Percentiles rank a stretch among this genome's conserved stretches.
Evolutionary conservation across 441 rosid genomes (phyloP).

Genomic region (Populus hybrid): DNA sequence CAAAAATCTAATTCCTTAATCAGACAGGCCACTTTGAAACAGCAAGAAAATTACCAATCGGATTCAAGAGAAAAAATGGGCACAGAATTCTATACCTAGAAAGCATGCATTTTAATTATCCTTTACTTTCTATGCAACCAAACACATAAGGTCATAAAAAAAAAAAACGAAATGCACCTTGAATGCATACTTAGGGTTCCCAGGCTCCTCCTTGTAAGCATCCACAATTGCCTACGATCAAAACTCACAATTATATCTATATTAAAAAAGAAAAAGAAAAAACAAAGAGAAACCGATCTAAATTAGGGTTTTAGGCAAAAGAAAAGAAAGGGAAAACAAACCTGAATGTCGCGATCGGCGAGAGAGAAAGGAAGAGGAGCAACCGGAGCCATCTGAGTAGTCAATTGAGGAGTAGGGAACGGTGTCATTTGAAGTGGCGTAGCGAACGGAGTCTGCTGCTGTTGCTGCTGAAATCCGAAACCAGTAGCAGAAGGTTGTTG

Average conservation of each 20-base stretch:
- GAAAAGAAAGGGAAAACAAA: conserved; percentile 13
- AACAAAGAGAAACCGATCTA: neutral
- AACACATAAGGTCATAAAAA: neutral
- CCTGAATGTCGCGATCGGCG: conserved; percentile 93
- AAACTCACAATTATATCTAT: neutral
- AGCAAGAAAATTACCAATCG: neutral
- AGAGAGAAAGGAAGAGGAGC: conserved; percentile 91
- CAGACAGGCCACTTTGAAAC: neutral
- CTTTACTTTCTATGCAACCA: neutral
- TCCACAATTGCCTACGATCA: conserved; percentile 64
- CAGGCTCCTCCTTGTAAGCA: conserved; percentile 74
- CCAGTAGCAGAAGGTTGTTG: conserved; percentile 34
- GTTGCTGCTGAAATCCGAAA: conserved; percentile 51
- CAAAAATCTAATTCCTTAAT: conserved; percentile 15
- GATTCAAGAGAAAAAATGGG: neutral
- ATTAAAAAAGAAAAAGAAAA: neutral
- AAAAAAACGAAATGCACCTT: conserved; percentile 40
- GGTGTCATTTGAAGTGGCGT: conserved; percentile 39
- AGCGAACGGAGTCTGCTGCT: conserved; percentile 47
- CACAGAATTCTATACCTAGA: neutral
- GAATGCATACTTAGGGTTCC: conserved; percentile 67
- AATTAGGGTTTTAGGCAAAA: conserved; percentile 10
- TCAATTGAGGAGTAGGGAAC: conserved; percentile 67
- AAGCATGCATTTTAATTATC: neutral
- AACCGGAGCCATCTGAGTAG: conserved; percentile 96